Evolutionary conservation across 148 eudicot genomes (phyloP), one percentile per base, ranked within the genome.

Genomic region (Suaeda aralocaspica): DNA sequence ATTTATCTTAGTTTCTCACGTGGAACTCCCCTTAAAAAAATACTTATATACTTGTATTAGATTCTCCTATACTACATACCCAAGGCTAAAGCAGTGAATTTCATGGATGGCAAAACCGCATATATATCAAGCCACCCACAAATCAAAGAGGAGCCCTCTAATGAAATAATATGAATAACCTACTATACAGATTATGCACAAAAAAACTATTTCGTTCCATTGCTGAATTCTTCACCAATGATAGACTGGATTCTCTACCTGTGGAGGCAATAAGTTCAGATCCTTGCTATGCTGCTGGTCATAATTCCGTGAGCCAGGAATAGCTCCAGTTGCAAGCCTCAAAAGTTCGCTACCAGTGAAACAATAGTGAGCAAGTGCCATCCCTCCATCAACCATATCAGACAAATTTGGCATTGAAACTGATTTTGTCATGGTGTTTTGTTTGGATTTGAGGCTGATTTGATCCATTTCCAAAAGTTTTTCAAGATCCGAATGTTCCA

Each of bases 331-430:
- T 61, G 96, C 89, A 66, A 86, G 77, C 85, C 99, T 82, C 14
- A 94, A 82, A 53, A 91, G 71, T 77, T 91, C 95, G 46, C 80
- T 94, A 25, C 99, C 99, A 0, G 97, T 89, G 61, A 84, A 66
- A 64, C 87, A 85, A 74, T 94, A 89, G 79, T 94, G 99, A 30
- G 96, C 88, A 68, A 94, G 84, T 52, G 97, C 96, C 82, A 91
- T 76, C 59, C 96, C 88, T 72, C 97, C 99, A 75, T 94, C 99
- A 48, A 91, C 87, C 80, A 91, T 69, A 33, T 71, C 82, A 25
- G 85, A 75, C 67, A 94, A 66, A 76, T 81, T 87, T 13, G 96
- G 99, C 85, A 82, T 46, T 6, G 96, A 91, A 30, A 69, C 68
- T 33, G 97, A 89, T 75, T 87, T 94, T 42, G 22, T 48, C 56